Base-by-base conservation (phyloP, 371 early-diverging fungal genomes). In the Syncephalastrum sp. region DNA sequence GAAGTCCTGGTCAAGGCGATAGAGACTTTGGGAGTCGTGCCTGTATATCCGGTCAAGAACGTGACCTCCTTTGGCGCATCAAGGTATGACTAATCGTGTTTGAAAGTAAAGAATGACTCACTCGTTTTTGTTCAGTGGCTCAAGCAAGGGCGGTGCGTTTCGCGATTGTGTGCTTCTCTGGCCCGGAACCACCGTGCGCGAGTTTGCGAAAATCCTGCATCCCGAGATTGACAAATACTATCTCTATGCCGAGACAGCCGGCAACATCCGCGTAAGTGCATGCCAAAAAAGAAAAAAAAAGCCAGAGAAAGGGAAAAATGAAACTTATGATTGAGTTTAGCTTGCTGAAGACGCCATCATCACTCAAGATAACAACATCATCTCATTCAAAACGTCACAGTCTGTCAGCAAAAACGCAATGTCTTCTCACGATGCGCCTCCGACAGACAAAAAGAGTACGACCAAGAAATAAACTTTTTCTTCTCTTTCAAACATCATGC, bases 11-110 rank as follows among this genome's bases (percentile, higher is more conserved):
- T 72, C 24, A 72, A 77, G 24, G 88, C 85, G 0, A 82, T 91
- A 0, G 82, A 85, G 42, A 65, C 75, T 8, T 63, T 88, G 14
- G 83, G 86, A 0, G 72, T 90, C 15, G 68, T 91, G 12, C 88
- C 92, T 0, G 86, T 83, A 10, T 91, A 74, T 69, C 90, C 90
- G 1, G 92, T 91, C 29, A 85, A 84, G 70, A 89, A 81, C 59
- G 61, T 91, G 51, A 58, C 78, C n/a, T 87, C 75, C 21, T 90
- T 90, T 73, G 71, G 74, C 29, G 53, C 59, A 58, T 16, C 72
- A 64, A 50, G 68, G 75, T 42, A 72, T 56, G 24, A 16, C 2
- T 44, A 38, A 27, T 14, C 41, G 27, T n/a, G n/a, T n/a, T n/a
- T n/a, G 12, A 50, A 19, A 29, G 5, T 2, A 15, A 17, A n/a